Percentiles rank a stretch among this genome's conserved stretches.
phyloP scores from a whole-genome alignment of 108 stramenopile species.

The Parmales sp. region DNA sequence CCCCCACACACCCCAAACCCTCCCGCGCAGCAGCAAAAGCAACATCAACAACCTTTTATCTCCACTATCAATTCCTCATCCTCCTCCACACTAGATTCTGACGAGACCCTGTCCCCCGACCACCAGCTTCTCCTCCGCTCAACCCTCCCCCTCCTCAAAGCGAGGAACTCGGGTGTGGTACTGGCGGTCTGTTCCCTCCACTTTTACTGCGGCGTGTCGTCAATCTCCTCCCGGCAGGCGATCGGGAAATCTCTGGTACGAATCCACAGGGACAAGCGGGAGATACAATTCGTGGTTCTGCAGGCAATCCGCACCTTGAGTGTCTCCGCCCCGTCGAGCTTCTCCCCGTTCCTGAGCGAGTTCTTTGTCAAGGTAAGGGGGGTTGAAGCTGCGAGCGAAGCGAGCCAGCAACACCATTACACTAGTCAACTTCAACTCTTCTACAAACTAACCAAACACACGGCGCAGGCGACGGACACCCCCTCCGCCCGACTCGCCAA shows the following conservation, averaged over 20 bases:
- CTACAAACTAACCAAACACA: background rate
- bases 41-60: no score
- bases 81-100: background rate
- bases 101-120: constrained; percentile 80
- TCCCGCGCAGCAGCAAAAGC: no score
- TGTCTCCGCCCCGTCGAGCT: constrained; percentile 76
- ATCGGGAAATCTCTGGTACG: constrained; percentile 90
- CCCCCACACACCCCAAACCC: constrained; percentile 49
- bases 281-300: constrained; percentile 94
- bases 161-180: constrained; percentile 89
- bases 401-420: background rate
- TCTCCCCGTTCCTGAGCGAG: constrained; percentile 84
- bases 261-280: constrained; percentile 80
- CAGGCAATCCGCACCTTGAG: constrained; percentile 81
- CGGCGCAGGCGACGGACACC: constrained; percentile 75
- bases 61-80: background rate
- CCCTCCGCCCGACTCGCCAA: constrained; percentile 83
- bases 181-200: constrained; percentile 82
- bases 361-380: constrained; percentile 78
- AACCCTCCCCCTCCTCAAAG: constrained; percentile 79
- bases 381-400: no score
- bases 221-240: constrained; percentile 32
- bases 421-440: background rate
- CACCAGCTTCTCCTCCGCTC: constrained; percentile 73
- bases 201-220: constrained; percentile 84